These are phyloP conservation scores for Cotoneaster glaucophyllus DNA, from an alignment of 306 rosid genomes.

Conservation along the genomic window DNA sequence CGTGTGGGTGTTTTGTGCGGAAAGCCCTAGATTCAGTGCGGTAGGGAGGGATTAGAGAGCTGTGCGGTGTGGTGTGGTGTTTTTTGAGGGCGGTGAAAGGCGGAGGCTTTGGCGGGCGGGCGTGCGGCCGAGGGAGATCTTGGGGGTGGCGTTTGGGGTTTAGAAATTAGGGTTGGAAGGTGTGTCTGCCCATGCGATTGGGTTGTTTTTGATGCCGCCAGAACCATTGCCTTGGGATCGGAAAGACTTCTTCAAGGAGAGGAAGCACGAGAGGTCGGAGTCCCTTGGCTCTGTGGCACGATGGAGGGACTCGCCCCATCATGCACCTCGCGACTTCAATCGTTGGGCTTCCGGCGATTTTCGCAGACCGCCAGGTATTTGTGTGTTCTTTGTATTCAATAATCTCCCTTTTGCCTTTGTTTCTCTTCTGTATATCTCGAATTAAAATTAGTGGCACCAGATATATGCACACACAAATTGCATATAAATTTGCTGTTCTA, in stretches of 20 bases:
- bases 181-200: conserved; percentile 74
- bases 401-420: not conserved
- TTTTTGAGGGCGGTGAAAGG: not conserved
- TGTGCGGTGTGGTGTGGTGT: not conserved
- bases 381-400: not conserved
- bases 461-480: not conserved
- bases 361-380: conserved; percentile 72
- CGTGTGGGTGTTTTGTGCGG: not conserved
- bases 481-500: not conserved
- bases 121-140: not conserved
- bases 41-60: not conserved
- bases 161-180: not conserved
- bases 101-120: not conserved
- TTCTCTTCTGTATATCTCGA: not conserved
- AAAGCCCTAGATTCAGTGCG: conserved; percentile 19
- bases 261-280: conserved; percentile 97
- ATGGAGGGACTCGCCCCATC: conserved; percentile 93
- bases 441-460: not conserved
- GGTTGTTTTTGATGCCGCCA: conserved; percentile 94
- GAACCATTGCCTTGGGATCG: conserved; percentile 98
- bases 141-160: not conserved
- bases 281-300: conserved; percentile 64
- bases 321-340: conserved; percentile 56
- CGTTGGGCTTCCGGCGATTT: conserved; percentile 81
- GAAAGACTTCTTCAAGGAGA: conserved; percentile 94